Conservation (phyloP, 768 basidiomycete genomes). For the Paxillus rubicundulus region DNA sequence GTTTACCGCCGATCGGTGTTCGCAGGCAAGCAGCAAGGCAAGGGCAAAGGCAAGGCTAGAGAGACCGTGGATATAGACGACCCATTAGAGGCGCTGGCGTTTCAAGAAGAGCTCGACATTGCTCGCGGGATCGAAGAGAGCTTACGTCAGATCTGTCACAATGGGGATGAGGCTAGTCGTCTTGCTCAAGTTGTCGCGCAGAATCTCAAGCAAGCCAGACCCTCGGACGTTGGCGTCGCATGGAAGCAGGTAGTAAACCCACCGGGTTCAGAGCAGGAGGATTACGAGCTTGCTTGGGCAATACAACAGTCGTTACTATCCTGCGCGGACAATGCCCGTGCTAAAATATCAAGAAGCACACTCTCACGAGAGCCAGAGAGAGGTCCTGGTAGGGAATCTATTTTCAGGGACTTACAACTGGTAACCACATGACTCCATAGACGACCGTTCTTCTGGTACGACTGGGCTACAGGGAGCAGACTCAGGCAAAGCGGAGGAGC, state of each 20-base stretch:
- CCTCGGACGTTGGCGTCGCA: slow-evolving; percentile 3
- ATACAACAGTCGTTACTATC: slow-evolving; percentile 27
- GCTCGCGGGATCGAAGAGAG: slow-evolving; percentile 48
- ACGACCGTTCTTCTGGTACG: background rate
- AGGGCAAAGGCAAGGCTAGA: slow-evolving; percentile 2
- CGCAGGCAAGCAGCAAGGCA: background rate
- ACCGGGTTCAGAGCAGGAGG: slow-evolving; percentile 4
- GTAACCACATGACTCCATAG: slow-evolving; percentile 1
- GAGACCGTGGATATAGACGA: slow-evolving; percentile 8
- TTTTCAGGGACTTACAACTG: background rate
- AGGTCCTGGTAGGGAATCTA: slow-evolving; percentile 9
- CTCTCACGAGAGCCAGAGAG: background rate
- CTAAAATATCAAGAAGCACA: background rate
- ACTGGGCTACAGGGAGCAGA: background rate
- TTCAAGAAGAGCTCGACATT: slow-evolving; percentile 42
- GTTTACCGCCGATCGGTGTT: slow-evolving; percentile 36
- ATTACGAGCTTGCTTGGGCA: slow-evolving; percentile 29
- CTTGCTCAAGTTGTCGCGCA: slow-evolving; percentile 7
- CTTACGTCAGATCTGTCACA: slow-evolving; percentile 26
- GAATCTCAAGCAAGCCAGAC: slow-evolving; percentile 4
- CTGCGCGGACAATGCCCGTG: slow-evolving; percentile 8
- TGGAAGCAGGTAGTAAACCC: slow-evolving; percentile 11
- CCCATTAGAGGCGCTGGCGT: slow-evolving; percentile 13
- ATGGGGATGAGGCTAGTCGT: background rate
- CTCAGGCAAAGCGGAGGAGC: background rate